phyloP scores from a whole-genome alignment of 2,329 filamentous ascomycete species.

The Xylaria arbuscula region DNA sequence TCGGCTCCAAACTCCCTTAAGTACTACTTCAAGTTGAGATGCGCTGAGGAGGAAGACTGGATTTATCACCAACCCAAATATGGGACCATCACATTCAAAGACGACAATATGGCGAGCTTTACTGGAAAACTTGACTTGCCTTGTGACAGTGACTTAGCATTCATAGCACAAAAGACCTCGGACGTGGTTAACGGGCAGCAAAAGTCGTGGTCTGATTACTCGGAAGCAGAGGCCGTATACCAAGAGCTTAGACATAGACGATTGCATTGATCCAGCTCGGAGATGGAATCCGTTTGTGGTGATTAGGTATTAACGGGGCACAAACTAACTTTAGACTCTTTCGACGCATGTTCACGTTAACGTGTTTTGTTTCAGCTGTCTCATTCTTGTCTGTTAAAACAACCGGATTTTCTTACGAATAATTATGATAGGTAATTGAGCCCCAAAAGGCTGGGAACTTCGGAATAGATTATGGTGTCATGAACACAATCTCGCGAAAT shows the following conservation, averaged over 20 bases:
- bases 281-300: background rate
- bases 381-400: too few relatives aligned
- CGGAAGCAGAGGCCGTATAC: conserved; percentile 17
- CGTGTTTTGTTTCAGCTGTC: too few relatives aligned
- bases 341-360: background rate
- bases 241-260: conserved; percentile 20
- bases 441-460: too few relatives aligned
- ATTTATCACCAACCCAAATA: conserved; percentile 39
- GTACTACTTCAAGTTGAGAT: conserved; percentile 44
- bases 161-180: conserved; percentile 43
- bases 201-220: conserved; percentile 43
- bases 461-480: too few relatives aligned
- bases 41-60: conserved; percentile 44
- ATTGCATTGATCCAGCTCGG: conserved; percentile 7
- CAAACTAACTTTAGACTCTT: background rate
- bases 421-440: too few relatives aligned
- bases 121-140: conserved; percentile 41
- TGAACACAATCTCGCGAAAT: too few relatives aligned
- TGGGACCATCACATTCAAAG: conserved; percentile 40
- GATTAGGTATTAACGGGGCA: background rate
- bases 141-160: conserved; percentile 40
- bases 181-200: conserved; percentile 25
- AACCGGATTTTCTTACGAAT: too few relatives aligned
- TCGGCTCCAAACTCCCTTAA: conserved; percentile 35
- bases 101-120: conserved; percentile 34